These are phyloP conservation scores for Penicillium sp. DNA, from an alignment of 2,329 filamentous ascomycete genomes.

Conservation along the genomic window DNA sequence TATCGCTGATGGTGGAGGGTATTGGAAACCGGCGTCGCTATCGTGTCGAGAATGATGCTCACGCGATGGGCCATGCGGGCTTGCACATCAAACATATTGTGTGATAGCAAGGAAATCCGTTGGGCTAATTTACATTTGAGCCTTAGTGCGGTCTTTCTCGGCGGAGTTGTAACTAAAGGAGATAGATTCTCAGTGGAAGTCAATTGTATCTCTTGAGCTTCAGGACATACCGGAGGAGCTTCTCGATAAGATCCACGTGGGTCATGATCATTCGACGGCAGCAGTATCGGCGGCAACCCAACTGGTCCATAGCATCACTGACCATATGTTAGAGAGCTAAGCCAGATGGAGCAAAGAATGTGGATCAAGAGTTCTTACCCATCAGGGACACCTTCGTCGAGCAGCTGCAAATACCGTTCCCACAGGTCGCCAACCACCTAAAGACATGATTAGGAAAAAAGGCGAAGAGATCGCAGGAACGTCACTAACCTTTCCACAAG, in stretches of 20 bases:
- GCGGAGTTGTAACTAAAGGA: conserved; percentile 32
- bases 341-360: background rate
- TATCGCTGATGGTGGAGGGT: background rate
- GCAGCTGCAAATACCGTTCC: conserved; percentile 89
- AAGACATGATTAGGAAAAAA: background rate
- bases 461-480: conserved; percentile 9
- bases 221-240: conserved; percentile 77
- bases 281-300: conserved; percentile 94
- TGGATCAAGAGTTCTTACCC: conserved; percentile 56
- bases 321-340: conserved; percentile 16
- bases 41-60: background rate
- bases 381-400: conserved; percentile 73
- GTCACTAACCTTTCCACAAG: conserved; percentile 82
- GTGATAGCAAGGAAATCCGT: background rate
- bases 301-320: conserved; percentile 93
- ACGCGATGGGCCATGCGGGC: background rate
- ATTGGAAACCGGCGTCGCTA: background rate
- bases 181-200: background rate
- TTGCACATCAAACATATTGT: background rate
- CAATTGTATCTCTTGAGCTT: background rate
- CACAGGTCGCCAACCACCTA: conserved; percentile 96
- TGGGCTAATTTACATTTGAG: conserved; percentile 7
- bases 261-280: conserved; percentile 99
- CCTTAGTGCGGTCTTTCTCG: conserved; percentile 30
- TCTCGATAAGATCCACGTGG: conserved; percentile 97